Evolutionary conservation across 2,329 filamentous ascomycete species (phyloP).

Genomic region (Colletotrichum karsti): DNA sequence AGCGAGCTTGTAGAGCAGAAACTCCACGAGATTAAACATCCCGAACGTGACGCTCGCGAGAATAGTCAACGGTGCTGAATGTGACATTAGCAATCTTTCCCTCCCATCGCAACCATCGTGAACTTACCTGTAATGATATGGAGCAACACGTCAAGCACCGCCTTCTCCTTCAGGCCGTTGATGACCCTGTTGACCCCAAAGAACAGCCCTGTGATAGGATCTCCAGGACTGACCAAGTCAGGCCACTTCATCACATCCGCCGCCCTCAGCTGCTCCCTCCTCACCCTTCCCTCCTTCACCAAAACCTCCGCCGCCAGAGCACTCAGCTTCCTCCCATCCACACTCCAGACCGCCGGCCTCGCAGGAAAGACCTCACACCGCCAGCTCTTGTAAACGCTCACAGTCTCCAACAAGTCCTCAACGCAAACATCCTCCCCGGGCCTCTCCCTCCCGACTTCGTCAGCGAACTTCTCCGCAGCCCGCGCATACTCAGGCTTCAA

Average conservation of each 20-base stretch:
- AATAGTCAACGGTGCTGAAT: slow-evolving; percentile 14
- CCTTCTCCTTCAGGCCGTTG: neutral
- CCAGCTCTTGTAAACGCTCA: slow-evolving; percentile 8
- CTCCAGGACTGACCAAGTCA: slow-evolving; percentile 19
- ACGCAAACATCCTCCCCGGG: slow-evolving; percentile 15
- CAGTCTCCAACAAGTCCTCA: neutral
- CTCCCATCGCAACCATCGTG: neutral
- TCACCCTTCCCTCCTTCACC: neutral
- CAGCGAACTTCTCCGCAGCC: slow-evolving; percentile 2
- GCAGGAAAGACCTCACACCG: slow-evolving; percentile 1
- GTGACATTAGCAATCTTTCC: neutral
- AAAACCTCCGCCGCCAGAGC: slow-evolving; percentile 21
- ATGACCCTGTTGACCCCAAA: neutral
- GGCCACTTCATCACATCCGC: slow-evolving; percentile 23
- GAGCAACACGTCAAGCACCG: neutral
- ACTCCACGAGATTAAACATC: slow-evolving; percentile 24
- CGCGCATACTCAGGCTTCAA: neutral
- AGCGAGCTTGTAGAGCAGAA: slow-evolving; percentile 17
- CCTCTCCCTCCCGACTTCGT: neutral
- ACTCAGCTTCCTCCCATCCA: neutral
- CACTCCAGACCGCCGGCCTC: slow-evolving; percentile 16
- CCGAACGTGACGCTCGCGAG: slow-evolving; percentile 16
- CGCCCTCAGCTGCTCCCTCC: slow-evolving; percentile 2
- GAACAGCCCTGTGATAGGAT: slow-evolving; percentile 16
- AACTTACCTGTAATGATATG: slow-evolving; percentile 20